Conservation (phyloP, 805 yeast species). For the Candida nemodendra region DNA sequence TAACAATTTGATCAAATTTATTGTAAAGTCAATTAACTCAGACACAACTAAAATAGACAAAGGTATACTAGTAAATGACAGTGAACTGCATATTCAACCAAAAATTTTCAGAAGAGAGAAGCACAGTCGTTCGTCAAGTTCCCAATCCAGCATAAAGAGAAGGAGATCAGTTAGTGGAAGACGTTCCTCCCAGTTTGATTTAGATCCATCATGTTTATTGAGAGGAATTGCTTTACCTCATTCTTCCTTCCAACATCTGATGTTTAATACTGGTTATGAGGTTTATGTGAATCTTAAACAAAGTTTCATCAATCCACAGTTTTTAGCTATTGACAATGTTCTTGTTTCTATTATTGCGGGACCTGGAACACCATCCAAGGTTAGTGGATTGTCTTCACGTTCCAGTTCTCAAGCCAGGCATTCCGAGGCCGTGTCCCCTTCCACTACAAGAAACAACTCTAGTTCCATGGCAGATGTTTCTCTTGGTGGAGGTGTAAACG, state of each 20-base stretch:
- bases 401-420: slow-evolving; percentile 1
- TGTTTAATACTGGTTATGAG: slow-evolving; percentile 30
- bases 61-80: slow-evolving; percentile 43
- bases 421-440: slow-evolving; percentile 3
- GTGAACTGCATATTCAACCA: slow-evolving; percentile 63
- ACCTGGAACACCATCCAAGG: slow-evolving; percentile 38
- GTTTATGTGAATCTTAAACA: slow-evolving; percentile 47
- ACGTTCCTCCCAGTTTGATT: slow-evolving; percentile 31
- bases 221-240: slow-evolving; percentile 62
- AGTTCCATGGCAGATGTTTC: slow-evolving; percentile 10
- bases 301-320: slow-evolving; percentile 23
- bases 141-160: slow-evolving; percentile 20
- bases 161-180: slow-evolving; percentile 31
- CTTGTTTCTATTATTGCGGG: slow-evolving; percentile 53
- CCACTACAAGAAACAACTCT: slow-evolving; percentile 10
- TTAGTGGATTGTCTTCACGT: slow-evolving; percentile 17
- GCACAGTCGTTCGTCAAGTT: slow-evolving; percentile 7
- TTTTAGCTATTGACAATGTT: slow-evolving; percentile 43
- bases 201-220: slow-evolving; percentile 39
- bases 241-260: slow-evolving; percentile 27
- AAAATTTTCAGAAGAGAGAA: slow-evolving; percentile 34
- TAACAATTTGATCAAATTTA: slow-evolving; percentile 56
- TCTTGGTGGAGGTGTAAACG: slow-evolving; percentile 8
- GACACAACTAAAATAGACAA: slow-evolving; percentile 19
- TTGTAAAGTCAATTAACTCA: slow-evolving; percentile 44